Evolutionary conservation across 2,329 filamentous ascomycete genomes (phyloP), one percentile per base, ranked within the genome.

Genomic region (Clonostachys sp.): DNA sequence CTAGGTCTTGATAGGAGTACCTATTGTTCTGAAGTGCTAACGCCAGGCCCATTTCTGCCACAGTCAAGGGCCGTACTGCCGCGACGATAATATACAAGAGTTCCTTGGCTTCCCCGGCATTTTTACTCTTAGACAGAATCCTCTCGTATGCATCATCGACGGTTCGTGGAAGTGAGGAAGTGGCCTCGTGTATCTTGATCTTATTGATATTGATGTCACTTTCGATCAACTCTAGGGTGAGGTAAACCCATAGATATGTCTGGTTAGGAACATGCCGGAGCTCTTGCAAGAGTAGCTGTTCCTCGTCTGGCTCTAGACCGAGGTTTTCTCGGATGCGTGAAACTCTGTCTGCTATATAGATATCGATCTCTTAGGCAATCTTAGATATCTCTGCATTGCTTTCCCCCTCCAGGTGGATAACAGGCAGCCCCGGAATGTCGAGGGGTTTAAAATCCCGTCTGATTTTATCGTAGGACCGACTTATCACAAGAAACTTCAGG

Each of bases 401-500:
- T 44, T 58, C 56, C 7, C 53, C 55, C 2, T 41, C 48, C 1
- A 60, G 44, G 16, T 55, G 53, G 16, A 60, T 53, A 2, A 50
- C 40, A 4, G 56, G 49, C 5, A 48, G 24, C 1, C 24, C 44
- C 17, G 13, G 33, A 5, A 43, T 35, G 10, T 47, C 14, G 10
- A 53, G 30, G 14, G 34, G 36, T 6, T 51, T 49, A 43, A 61
- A 62, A 34, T 18, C 46, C 14, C 34, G 20, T 14, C 43, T 9
- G 14, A 65, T 63, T 1, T 58, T 41, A 2, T 49, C 38, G 46
- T 65, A 63, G 1, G 60, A 58, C 4, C 62, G 57, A 46, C 62
- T 65, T 0, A 60, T 66, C 6, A 62, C 14, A 2, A 73, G 55
- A 45, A 72, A 65, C 45, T 69, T 72, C 6, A 71, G 38, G 17